These are phyloP conservation scores for Torulaspora gathmanii DNA, from an alignment of 805 yeast species.

Conservation along the genomic window DNA sequence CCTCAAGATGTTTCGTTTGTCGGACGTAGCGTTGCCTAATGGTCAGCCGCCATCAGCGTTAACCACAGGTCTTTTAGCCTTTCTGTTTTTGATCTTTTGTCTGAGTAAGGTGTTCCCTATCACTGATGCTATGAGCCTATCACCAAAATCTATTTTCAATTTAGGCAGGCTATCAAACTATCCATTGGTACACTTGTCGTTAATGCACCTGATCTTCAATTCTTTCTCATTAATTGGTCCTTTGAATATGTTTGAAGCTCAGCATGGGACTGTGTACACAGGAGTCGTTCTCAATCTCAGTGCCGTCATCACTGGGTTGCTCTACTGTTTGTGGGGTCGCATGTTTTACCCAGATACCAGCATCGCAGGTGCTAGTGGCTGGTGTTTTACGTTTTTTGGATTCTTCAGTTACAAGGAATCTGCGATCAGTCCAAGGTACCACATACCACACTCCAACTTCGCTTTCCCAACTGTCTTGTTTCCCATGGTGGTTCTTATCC, in stretches of 20 bases:
- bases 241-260: conserved; percentile 59
- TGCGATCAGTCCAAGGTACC: conserved; percentile 39
- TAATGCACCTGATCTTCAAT: conserved; percentile 60
- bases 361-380: conserved; percentile 67
- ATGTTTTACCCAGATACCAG: conserved; percentile 48
- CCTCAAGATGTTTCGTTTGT: conserved; percentile 9
- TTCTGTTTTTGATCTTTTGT: conserved; percentile 45
- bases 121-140: conserved; percentile 12
- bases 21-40: conserved; percentile 15
- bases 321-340: conserved; percentile 46
- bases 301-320: conserved; percentile 64
- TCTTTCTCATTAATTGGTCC: conserved; percentile 53
- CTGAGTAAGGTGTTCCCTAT: conserved; percentile 24
- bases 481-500: conserved; percentile 52
- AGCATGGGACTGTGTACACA: conserved; percentile 80
- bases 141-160: conserved; percentile 15
- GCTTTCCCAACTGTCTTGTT: conserved; percentile 54
- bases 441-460: conserved; percentile 37
- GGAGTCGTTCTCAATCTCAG: conserved; percentile 71
- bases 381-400: conserved; percentile 64
- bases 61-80: conserved; percentile 55
- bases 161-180: conserved; percentile 48
- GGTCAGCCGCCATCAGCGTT: conserved; percentile 51
- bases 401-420: conserved; percentile 52
- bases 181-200: conserved; percentile 61